Percentiles rank a stretch among this genome's conserved stretches.
These are phyloP conservation scores for Meyerozyma guilliermondii DNA, from an alignment of 1,139 yeast genomes.

Conservation along the genomic window DNA sequence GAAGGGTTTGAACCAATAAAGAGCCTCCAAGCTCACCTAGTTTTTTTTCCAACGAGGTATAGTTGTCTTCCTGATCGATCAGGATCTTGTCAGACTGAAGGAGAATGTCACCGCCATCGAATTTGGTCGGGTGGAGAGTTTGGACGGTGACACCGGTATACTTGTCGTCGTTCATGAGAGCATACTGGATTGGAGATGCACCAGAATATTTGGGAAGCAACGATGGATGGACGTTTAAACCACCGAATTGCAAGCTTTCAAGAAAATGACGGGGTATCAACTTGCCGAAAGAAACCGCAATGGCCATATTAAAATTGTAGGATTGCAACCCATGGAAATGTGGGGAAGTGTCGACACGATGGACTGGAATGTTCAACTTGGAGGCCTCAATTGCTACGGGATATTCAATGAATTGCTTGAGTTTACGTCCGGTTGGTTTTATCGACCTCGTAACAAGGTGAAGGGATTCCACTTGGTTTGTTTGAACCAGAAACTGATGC, in stretches of 20 bases:
- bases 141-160: conserved; percentile 85
- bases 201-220: conserved; percentile 80
- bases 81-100: conserved; percentile 47
- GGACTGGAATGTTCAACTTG: conserved; percentile 19
- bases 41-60: conserved; percentile 34
- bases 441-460: conserved; percentile 65
- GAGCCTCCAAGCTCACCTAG: conserved; percentile 60
- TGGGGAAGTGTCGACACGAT: conserved; percentile 53
- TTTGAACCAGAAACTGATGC: conserved; percentile 22
- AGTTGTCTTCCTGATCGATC: conserved; percentile 37
- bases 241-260: conserved; percentile 48
- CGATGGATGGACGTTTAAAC: conserved; percentile 91
- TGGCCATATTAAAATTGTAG: conserved; percentile 51
- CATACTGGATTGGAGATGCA: conserved; percentile 83
- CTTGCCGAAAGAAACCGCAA: conserved; percentile 88
- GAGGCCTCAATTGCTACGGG: conserved; percentile 40
- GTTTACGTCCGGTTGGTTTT: conserved; percentile 68
- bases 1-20: conserved; percentile 45
- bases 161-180: conserved; percentile 59
- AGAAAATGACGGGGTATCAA: conserved; percentile 66
- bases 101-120: conserved; percentile 74
- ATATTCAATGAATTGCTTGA: conserved; percentile 42
- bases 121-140: conserved; percentile 79
- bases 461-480: conserved; percentile 33
- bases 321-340: conserved; percentile 41